phyloP scores from a whole-genome alignment of 768 basidiomycete species.

The Tephrocybe sp. region DNA sequence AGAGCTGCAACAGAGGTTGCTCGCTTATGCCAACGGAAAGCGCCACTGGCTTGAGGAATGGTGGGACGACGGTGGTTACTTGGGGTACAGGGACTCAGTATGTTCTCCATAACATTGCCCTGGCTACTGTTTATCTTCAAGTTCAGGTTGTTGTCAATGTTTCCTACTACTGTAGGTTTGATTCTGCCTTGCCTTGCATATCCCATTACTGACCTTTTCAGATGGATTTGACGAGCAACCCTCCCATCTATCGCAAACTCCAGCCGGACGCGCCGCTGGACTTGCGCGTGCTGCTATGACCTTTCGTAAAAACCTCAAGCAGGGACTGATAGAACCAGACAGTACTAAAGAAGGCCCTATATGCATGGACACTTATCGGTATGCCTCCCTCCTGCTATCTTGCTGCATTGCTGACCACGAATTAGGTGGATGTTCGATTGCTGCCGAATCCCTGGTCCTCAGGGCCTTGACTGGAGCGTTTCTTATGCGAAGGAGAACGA shows the following conservation, averaged over 20 bases:
- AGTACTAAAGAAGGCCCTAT: conserved; percentile 64
- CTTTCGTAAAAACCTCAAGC: conserved; percentile 70
- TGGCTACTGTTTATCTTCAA: background rate
- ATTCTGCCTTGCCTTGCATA: background rate
- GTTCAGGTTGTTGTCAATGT: conserved; percentile 80
- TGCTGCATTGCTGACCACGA: background rate
- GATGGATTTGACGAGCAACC: conserved; percentile 80
- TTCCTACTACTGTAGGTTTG: conserved; percentile 82
- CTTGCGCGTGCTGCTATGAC: conserved; percentile 71
- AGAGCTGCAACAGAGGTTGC: conserved; percentile 65
- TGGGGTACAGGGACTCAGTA: conserved; percentile 85
- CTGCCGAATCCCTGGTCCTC: conserved; percentile 72
- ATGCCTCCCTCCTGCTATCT: conserved; percentile 10
- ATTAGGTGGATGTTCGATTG: conserved; percentile 92
- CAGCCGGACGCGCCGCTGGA: conserved; percentile 68
- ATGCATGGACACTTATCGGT: conserved; percentile 90
- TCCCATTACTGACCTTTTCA: conserved; percentile 26
- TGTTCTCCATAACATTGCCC: conserved; percentile 20
- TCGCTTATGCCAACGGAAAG: conserved; percentile 50
- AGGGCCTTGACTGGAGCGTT: conserved; percentile 77
- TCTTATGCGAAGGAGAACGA: conserved; percentile 63
- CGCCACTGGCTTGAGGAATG: conserved; percentile 90
- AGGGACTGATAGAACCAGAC: conserved; percentile 66
- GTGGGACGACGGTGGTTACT: conserved; percentile 89
- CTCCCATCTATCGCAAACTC: conserved; percentile 52